Evolutionary conservation across 202 grass and related monocot species (phyloP).

Genomic region (Alloteropsis angusta): DNA sequence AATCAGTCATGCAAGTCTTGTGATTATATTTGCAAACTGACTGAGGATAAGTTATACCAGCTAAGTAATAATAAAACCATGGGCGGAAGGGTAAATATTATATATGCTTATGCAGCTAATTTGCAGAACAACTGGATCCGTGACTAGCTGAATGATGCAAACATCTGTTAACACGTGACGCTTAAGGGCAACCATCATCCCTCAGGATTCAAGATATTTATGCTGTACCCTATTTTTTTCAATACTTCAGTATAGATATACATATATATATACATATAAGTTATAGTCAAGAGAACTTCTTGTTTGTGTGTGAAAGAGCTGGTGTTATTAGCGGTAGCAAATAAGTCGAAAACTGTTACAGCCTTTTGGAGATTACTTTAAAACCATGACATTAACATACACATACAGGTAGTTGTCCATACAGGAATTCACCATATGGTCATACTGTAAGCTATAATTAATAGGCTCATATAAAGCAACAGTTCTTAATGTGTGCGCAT

Average conservation of each 20-base stretch:
- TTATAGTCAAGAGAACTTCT: neutral
- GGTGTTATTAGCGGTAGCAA: neutral
- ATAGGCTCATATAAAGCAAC: neutral
- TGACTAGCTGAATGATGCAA: neutral
- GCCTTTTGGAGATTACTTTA: slow-evolving; percentile 6
- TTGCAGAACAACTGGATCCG: neutral
- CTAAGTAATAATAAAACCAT: neutral
- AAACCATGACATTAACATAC: neutral
- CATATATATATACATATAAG: no score
- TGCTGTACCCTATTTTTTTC: neutral
- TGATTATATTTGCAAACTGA: neutral
- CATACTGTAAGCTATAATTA: neutral
- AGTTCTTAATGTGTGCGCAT: neutral
- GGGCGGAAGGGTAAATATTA: neutral
- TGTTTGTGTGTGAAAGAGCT: neutral
- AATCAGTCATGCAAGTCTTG: neutral
- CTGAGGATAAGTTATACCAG: neutral
- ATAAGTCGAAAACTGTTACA: neutral
- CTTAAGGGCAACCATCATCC: neutral
- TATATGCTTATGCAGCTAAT: neutral
- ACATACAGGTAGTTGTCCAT: neutral
- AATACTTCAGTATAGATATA: neutral
- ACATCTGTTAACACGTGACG: neutral
- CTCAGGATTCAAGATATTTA: neutral
- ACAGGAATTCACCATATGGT: neutral